phyloP scores from a whole-genome alignment of 2,329 filamentous ascomycete species.

The Calcarisporium arbuscula region DNA sequence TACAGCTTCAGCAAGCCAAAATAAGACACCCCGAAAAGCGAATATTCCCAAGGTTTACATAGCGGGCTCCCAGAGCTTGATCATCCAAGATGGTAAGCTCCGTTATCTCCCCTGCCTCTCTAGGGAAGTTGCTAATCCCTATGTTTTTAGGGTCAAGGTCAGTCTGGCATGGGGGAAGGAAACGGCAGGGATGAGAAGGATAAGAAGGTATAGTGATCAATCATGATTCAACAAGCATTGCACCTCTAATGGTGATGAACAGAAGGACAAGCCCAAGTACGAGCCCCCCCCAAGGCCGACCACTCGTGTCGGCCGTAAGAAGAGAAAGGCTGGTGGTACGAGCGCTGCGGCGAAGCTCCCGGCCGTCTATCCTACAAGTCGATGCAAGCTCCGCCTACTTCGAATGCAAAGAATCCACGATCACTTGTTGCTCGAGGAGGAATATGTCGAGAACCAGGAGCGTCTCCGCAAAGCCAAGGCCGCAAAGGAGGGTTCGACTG shows the following conservation, averaged over 20 bases:
- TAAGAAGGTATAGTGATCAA: constrained; percentile 74
- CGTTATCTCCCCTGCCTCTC: background rate
- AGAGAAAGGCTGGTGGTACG: constrained; percentile 90
- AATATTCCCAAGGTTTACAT: background rate
- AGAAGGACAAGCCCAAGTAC: constrained; percentile 99
- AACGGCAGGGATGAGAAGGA: constrained; percentile 82
- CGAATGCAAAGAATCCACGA: constrained; percentile 99
- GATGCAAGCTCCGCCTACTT: constrained; percentile 94
- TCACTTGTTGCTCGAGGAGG: constrained; percentile 91
- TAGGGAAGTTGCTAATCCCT: background rate
- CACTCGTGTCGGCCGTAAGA: constrained; percentile 94
- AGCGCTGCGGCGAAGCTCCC: constrained; percentile 95
- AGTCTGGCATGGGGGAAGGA: constrained; percentile 78
- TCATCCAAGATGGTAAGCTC: constrained; percentile 28
- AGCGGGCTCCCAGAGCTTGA: constrained; percentile 21
- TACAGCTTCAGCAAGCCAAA: background rate
- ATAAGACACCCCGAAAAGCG: background rate
- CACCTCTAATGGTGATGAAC: constrained; percentile 15
- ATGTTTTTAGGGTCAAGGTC: constrained; percentile 62
- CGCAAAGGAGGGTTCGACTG: constrained; percentile 60
- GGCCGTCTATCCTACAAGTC: constrained; percentile 85
- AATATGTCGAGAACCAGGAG: constrained; percentile 99
- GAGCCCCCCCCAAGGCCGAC: constrained; percentile 96
- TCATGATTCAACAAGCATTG: background rate
- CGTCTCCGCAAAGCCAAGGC: constrained; percentile 87